Evolutionary conservation across 441 rosid species (phyloP).

Genomic region (Theobroma grandiflorum): DNA sequence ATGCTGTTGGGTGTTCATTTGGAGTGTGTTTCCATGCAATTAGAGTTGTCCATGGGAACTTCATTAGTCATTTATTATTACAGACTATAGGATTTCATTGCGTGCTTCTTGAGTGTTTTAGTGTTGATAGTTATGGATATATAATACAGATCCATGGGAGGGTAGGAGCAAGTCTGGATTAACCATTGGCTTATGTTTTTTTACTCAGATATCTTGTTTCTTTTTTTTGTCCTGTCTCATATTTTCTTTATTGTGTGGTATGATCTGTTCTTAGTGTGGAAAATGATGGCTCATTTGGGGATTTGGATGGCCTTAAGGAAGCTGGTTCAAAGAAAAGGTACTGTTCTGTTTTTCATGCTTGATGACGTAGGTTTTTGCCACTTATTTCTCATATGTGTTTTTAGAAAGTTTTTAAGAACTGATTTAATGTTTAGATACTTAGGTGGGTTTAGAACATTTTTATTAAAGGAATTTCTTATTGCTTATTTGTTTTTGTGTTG

Average conservation of each 20-base stretch:
- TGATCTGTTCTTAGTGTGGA: conserved; percentile 51
- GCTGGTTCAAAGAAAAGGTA: conserved; percentile 87
- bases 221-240: conserved; percentile 10
- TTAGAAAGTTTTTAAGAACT: not conserved
- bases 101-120: conserved; percentile 30
- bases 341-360: not conserved
- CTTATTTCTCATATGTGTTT: not conserved
- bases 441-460: not conserved
- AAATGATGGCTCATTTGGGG: conserved; percentile 74
- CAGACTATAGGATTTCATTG: not conserved
- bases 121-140: conserved; percentile 10
- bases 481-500: conserved; percentile 21
- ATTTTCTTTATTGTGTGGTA: conserved; percentile 18
- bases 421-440: not conserved
- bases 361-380: not conserved
- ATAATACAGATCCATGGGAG: not conserved
- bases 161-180: not conserved
- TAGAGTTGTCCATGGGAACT: not conserved
- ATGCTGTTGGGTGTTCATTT: not conserved
- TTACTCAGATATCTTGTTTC: conserved; percentile 3
- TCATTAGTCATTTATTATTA: not conserved
- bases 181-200: not conserved
- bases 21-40: not conserved
- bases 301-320: conserved; percentile 76
- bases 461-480: not conserved